phyloP scores from a whole-genome alignment of 805 yeast species.

The Yamadazyma paraphyllophila region DNA sequence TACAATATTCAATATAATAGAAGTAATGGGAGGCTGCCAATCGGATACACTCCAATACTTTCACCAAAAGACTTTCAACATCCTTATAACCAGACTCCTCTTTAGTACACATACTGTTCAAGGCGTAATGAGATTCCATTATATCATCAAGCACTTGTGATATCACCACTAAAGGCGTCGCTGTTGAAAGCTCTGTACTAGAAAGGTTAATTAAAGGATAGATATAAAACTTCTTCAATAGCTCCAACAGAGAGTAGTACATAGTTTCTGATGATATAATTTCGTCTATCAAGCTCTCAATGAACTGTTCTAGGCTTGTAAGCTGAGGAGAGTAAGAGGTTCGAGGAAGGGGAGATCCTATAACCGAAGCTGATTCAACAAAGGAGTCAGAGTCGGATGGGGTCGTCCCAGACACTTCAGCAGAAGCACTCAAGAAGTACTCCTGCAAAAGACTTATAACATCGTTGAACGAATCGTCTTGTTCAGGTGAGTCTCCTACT shows the following conservation, averaged over 20 bases:
- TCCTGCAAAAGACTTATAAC: background rate
- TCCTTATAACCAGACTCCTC: background rate
- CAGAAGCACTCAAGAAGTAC: background rate
- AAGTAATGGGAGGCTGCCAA: background rate
- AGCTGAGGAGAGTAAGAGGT: constrained; percentile 15
- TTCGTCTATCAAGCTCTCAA: constrained; percentile 37
- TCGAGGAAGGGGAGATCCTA: constrained; percentile 10
- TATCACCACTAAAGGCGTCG: constrained; percentile 15
- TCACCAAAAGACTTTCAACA: background rate
- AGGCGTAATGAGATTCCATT: background rate
- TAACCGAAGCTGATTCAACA: background rate
- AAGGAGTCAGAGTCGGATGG: background rate
- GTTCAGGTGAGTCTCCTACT: background rate
- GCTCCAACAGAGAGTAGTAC: constrained; percentile 44
- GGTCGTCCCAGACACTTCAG: background rate
- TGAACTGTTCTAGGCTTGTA: background rate
- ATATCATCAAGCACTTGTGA: constrained; percentile 1
- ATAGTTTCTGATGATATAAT: constrained; percentile 46
- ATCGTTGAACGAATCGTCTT: background rate
- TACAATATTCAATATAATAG: constrained; percentile 15
- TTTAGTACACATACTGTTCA: background rate
- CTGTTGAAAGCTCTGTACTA: constrained; percentile 5
- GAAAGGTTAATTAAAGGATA: constrained; percentile 21
- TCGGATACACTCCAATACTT: background rate
- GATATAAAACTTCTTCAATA: constrained; percentile 44